A percentile compares a stretch with the other conserved stretches of the same genome.
phyloP scores from a whole-genome alignment of 2,329 filamentous ascomycete genomes.

The Ophiognomonia clavigignenti-juglandacearum region DNA sequence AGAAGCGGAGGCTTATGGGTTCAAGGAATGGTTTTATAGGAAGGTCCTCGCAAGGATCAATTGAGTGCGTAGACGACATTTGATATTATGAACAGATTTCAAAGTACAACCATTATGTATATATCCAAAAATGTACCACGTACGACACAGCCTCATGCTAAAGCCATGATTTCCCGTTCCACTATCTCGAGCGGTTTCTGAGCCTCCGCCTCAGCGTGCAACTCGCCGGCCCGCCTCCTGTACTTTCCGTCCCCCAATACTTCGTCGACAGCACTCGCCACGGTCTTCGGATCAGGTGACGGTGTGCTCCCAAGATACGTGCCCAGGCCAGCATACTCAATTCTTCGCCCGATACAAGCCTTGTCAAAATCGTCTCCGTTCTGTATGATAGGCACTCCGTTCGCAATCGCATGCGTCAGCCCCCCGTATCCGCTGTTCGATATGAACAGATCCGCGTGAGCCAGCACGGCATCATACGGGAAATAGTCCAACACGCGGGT shows the following conservation, averaged over 20 bases:
- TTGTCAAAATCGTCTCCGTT: conserved; percentile 38
- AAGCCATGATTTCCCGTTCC: background rate
- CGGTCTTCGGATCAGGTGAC: conserved; percentile 22
- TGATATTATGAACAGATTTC: background rate
- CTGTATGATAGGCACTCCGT: conserved; percentile 43
- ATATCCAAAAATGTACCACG: background rate
- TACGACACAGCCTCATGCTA: too few species aligned
- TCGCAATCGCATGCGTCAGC: conserved; percentile 37
- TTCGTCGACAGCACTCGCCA: conserved; percentile 26
- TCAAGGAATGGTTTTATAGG: background rate
- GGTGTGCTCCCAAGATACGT: conserved; percentile 38
- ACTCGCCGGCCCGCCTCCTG: conserved; percentile 23
- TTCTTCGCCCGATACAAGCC: conserved; percentile 34
- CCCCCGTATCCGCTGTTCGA: conserved; percentile 46
- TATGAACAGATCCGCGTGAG: conserved; percentile 39
- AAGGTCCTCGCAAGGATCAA: background rate
- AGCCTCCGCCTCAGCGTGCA: conserved; percentile 17
- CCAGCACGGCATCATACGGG: conserved; percentile 41
- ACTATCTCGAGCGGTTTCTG: conserved; percentile 1
- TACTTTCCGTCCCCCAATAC: conserved; percentile 26
- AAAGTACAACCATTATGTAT: background rate
- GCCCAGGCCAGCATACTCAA: conserved; percentile 38
- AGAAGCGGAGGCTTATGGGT: background rate
- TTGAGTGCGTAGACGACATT: background rate
- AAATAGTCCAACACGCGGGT: conserved; percentile 41